These are phyloP conservation scores for Achaetomiella virescens DNA, from an alignment of 495 filamentous ascomycete species.

Conservation along the genomic window DNA sequence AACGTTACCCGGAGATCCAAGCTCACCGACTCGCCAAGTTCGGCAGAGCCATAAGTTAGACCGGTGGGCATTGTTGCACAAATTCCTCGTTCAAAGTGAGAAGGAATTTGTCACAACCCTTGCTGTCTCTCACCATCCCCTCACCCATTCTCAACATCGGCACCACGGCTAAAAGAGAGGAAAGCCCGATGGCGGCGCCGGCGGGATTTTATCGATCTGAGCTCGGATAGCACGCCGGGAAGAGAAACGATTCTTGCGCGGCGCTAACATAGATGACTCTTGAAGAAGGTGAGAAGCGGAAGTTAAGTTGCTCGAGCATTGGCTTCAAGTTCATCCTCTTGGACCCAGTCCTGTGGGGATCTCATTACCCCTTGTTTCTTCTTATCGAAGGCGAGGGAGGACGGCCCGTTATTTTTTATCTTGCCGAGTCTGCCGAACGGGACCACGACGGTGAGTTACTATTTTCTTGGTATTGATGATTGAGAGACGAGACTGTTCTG, in stretches of 20 bases:
- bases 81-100: neutral
- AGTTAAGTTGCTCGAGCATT: too few relatives aligned
- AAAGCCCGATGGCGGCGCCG: constrained; percentile 12
- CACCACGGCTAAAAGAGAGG: constrained; percentile 16
- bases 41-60: neutral
- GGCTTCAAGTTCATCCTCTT: too few relatives aligned
- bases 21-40: constrained; percentile 5
- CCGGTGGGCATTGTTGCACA: neutral
- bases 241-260: constrained; percentile 1
- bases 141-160: neutral
- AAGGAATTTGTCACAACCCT: constrained; percentile 4
- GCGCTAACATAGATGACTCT: neutral
- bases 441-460: too few relatives aligned
- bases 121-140: neutral
- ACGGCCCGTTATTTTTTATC: constrained; percentile 5
- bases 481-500: too few relatives aligned
- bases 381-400: neutral
- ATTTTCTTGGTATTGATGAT: too few relatives aligned
- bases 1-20: constrained; percentile 9
- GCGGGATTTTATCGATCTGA: neutral
- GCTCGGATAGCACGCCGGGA: neutral
- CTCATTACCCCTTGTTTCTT: too few relatives aligned
- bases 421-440: constrained; percentile 19
- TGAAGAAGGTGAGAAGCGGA: neutral
- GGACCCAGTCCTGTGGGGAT: too few relatives aligned